Evolutionary conservation across 1,284 basidiomycete species (phyloP), one percentile per base, ranked within the genome.

Genomic region (Rhodotorula sp.): DNA sequence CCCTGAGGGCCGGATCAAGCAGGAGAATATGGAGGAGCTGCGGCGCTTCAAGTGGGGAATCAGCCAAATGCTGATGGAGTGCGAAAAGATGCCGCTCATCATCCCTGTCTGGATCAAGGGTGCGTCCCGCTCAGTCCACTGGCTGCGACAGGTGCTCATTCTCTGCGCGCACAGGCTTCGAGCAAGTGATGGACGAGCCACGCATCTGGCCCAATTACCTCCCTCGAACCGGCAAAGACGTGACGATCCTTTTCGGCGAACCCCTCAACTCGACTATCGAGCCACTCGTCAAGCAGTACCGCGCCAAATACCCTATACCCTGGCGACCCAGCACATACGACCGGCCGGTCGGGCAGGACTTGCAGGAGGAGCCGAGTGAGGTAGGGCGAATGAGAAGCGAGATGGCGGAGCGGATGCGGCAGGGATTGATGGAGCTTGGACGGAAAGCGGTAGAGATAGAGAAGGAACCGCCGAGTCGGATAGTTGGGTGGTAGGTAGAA

Each of bases 21-120:
- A 93, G 78, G 84, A 87, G 34, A 78, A 83, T 30, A 81, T 84
- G 15, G 87, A 89, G 15, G 81, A 83, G 53, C 79, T 98, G 70
- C 84, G 89, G 10, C 84, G 91, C 56, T 98, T 99, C 82, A 96
- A 96, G 83, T 99, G 95, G 96, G 96, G 95, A 67, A 84, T 97
- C 88, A 90, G 90, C 47, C 85, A 91, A 22, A 90, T 95, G 58
- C 79, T 95, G 57, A 91, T 93, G 87, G 91, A 94, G 77, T 29
- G 79, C 83, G 49, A 86, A 86, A 59, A 46, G 61, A 44, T 71
- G n/a, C 94, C 95, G 0, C 81, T 88, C n/a, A 87, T 97, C 66
- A 88, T 98, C 66, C 95, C 95, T 2, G 92, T 97, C 84, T 97
- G 92, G 91, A 84, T 98, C 29, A 88, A 89, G 8, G 92, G 88